Percentiles rank a stretch among this genome's conserved stretches.
Conservation (phyloP, 1,284 basidiomycete species). For the Irpex sp. region DNA sequence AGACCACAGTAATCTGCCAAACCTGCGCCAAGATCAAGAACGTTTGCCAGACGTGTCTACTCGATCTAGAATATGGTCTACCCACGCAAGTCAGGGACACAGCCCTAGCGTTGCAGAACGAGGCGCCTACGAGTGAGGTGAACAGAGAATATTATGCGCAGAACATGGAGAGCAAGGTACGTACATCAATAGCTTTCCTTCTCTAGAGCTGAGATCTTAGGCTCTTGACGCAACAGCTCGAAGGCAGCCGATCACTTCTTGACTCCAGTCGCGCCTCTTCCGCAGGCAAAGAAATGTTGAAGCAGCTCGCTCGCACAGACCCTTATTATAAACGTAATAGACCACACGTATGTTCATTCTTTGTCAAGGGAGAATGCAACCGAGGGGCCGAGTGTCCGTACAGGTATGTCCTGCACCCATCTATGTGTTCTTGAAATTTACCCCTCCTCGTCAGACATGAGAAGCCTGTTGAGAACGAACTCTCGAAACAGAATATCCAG, state of each 20-base stretch:
- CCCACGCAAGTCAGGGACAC: slow-evolving; percentile 98
- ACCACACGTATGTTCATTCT: slow-evolving; percentile 95
- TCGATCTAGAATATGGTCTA: slow-evolving; percentile 94
- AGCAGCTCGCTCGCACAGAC: slow-evolving; percentile 89
- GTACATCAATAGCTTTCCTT: slow-evolving; percentile 18
- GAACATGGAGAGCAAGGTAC: slow-evolving; percentile 88
- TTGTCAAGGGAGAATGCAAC: slow-evolving; percentile 91
- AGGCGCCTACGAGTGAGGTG: slow-evolving; percentile 93
- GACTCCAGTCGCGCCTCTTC: slow-evolving; percentile 69
- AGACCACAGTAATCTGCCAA: slow-evolving; percentile 98
- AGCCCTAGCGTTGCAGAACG: slow-evolving; percentile 82
- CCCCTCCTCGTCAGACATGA: slow-evolving; percentile 76
- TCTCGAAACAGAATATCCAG: slow-evolving; percentile 89
- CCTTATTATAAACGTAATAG: slow-evolving; percentile 97
- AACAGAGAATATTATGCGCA: slow-evolving; percentile 98
- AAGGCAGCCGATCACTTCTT: slow-evolving; percentile 63
- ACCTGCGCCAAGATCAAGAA: slow-evolving; percentile 99
- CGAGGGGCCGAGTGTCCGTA: slow-evolving; percentile 93
- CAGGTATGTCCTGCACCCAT: slow-evolving; percentile 39
- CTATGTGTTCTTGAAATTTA: neutral
- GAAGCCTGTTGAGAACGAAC: slow-evolving; percentile 75
- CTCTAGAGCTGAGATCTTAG: neutral
- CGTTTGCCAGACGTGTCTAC: slow-evolving; percentile 95
- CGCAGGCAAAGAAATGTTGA: slow-evolving; percentile 94
- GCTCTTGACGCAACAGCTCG: slow-evolving; percentile 41